Evolutionary conservation across 2,329 filamentous ascomycete genomes (phyloP).

Genomic region (Fusarium sulawesiense): DNA sequence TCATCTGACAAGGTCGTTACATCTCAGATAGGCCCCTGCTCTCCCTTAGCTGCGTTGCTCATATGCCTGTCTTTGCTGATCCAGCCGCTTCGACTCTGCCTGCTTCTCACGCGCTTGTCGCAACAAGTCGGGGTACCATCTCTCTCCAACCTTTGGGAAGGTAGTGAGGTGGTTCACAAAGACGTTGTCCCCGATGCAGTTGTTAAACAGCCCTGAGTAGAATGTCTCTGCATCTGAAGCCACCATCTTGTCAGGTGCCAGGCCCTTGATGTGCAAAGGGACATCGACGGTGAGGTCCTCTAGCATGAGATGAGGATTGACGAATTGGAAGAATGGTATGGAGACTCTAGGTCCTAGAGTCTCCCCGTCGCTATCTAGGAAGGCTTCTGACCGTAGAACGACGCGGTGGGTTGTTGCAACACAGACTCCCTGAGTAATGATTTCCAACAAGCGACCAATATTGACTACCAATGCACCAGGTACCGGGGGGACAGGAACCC

Average conservation of each 20-base stretch:
- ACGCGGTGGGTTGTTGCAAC: constrained; percentile 1
- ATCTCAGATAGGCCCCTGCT: too few species aligned
- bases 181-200: neutral
- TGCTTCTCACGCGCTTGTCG: neutral
- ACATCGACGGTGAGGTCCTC: neutral
- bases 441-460: neutral
- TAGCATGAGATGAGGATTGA: neutral
- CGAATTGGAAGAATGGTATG: neutral
- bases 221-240: neutral
- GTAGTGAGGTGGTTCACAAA: neutral
- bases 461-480: neutral
- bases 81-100: neutral
- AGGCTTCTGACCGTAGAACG: neutral
- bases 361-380: neutral
- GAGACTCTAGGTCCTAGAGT: neutral
- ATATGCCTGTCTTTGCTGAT: neutral
- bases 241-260: neutral
- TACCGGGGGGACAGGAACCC: neutral
- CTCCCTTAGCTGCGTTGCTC: neutral
- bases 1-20: too few species aligned
- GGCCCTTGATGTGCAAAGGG: neutral
- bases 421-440: neutral
- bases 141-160: neutral
- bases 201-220: neutral
- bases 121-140: constrained; percentile 1